phyloP scores from a whole-genome alignment of 345 rosid species.

The Syzygium grande region DNA sequence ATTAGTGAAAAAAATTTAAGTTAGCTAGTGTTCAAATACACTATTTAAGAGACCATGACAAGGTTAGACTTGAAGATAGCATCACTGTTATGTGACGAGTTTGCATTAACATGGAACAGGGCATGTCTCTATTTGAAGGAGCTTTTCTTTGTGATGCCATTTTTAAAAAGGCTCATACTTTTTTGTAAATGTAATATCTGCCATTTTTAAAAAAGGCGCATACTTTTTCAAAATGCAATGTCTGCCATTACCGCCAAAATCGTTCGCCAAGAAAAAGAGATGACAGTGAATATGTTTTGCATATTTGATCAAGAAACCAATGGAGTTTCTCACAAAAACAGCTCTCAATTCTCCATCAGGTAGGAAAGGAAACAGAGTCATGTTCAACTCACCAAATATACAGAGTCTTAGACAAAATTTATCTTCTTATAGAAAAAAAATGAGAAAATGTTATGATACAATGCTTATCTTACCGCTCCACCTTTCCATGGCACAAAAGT shows the following conservation, averaged over 20 bases:
- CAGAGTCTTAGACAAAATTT: not conserved
- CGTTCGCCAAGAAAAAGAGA: too few relatives aligned
- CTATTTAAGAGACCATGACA: not conserved
- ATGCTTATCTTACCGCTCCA: slow-evolving; percentile 45
- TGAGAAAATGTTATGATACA: not conserved
- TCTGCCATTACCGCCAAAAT: too few relatives aligned
- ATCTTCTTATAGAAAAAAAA: not conserved
- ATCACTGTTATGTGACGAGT: rapidly evolving
- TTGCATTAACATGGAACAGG: too few relatives aligned
- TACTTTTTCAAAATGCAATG: too few relatives aligned
- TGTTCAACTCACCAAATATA: not conserved
- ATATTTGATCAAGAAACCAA: too few relatives aligned
- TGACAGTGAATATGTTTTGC: too few relatives aligned
- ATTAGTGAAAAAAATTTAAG: not conserved
- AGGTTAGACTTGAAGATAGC: rapidly evolving
- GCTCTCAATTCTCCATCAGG: not conserved
- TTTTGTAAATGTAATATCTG: too few relatives aligned
- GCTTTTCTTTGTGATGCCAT: too few relatives aligned
- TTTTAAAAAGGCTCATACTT: too few relatives aligned
- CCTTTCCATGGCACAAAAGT: slow-evolving; percentile 71
- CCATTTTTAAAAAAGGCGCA: too few relatives aligned
- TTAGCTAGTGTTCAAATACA: rapidly evolving
- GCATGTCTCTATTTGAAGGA: too few relatives aligned
- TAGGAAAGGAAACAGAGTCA: not conserved
- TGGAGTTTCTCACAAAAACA: too few relatives aligned